A percentile compares a stretch with the other conserved stretches of the same genome.
Conservation (phyloP, 192 early-diverging fungal species). For the Entomortierella parvispora region DNA sequence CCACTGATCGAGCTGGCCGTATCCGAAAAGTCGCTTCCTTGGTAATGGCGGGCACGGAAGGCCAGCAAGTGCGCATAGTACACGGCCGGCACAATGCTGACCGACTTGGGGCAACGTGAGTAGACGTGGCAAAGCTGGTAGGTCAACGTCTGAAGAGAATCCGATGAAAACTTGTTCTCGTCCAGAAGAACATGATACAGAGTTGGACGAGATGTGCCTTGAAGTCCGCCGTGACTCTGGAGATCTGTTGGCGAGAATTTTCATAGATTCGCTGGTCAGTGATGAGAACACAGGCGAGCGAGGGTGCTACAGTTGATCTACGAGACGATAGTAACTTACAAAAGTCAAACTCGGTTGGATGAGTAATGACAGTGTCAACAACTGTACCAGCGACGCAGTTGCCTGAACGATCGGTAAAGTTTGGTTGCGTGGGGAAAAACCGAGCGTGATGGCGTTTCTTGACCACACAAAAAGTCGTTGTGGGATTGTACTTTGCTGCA, state of each 20-base stretch:
- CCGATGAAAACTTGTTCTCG: slow-evolving; percentile 77
- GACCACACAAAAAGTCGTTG: slow-evolving; percentile 75
- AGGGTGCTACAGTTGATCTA: no score
- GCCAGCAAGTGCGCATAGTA: slow-evolving; percentile 56
- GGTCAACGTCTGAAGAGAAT: slow-evolving; percentile 81
- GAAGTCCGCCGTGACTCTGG: slow-evolving; percentile 87
- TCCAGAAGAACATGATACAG: slow-evolving; percentile 90
- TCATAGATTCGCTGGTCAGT: no score
- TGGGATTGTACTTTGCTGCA: slow-evolving; percentile 64
- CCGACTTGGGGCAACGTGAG: slow-evolving; percentile 83
- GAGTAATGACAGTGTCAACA: slow-evolving; percentile 71
- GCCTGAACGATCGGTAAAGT: slow-evolving; percentile 70
- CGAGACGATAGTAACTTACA: slow-evolving; percentile 17
- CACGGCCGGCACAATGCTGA: slow-evolving; percentile 69
- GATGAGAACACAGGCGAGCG: not conserved
- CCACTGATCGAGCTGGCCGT: slow-evolving; percentile 14
- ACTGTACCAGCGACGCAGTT: slow-evolving; percentile 87
- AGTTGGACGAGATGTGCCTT: slow-evolving; percentile 90
- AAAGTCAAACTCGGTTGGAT: slow-evolving; percentile 85
- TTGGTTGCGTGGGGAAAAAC: slow-evolving; percentile 72
- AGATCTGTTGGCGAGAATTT: slow-evolving; percentile 57
- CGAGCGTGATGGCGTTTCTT: slow-evolving; percentile 86
- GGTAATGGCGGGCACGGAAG: slow-evolving; percentile 52
- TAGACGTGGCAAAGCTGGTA: slow-evolving; percentile 90
- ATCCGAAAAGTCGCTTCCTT: slow-evolving; percentile 24